phyloP scores from a whole-genome alignment of 2,329 filamentous ascomycete species.

The Westerdykella aurantiaca region DNA sequence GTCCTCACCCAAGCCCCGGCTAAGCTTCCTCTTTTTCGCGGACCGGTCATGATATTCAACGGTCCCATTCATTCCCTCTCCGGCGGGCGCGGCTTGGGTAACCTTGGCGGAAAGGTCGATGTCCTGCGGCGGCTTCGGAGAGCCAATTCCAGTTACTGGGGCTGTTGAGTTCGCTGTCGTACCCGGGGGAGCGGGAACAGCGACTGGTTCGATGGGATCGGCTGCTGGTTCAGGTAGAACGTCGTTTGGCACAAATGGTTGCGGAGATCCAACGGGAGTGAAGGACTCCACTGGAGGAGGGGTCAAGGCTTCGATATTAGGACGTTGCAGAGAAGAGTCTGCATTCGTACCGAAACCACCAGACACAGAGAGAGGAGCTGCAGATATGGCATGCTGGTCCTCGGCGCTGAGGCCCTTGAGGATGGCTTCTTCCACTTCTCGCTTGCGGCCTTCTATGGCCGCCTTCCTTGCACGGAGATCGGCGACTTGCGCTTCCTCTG shows the following conservation, averaged over 20 bases:
- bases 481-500: slow-evolving; percentile 62
- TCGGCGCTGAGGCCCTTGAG: slow-evolving; percentile 72
- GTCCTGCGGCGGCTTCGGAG: slow-evolving; percentile 12
- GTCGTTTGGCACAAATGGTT: slow-evolving; percentile 21
- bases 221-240: slow-evolving; percentile 21
- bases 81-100: slow-evolving; percentile 16
- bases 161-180: slow-evolving; percentile 13
- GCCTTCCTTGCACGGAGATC: slow-evolving; percentile 62
- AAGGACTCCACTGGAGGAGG: slow-evolving; percentile 62
- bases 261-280: slow-evolving; percentile 48
- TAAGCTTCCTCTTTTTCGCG: slow-evolving; percentile 38
- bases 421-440: slow-evolving; percentile 84
- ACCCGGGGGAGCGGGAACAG: slow-evolving; percentile 18
- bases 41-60: slow-evolving; percentile 17
- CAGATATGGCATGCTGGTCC: slow-evolving; percentile 45
- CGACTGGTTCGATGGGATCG: slow-evolving; percentile 22
- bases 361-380: slow-evolving; percentile 26
- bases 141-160: slow-evolving; percentile 20
- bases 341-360: slow-evolving; percentile 6
- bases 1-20: slow-evolving; percentile 27
- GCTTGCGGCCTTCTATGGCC: slow-evolving; percentile 74
- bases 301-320: slow-evolving; percentile 79
- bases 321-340: slow-evolving; percentile 52
- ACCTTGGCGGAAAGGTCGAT: slow-evolving; percentile 13
- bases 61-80: slow-evolving; percentile 14